phyloP scores from a whole-genome alignment of 768 basidiomycete genomes.

The Lentinula raphanica region DNA sequence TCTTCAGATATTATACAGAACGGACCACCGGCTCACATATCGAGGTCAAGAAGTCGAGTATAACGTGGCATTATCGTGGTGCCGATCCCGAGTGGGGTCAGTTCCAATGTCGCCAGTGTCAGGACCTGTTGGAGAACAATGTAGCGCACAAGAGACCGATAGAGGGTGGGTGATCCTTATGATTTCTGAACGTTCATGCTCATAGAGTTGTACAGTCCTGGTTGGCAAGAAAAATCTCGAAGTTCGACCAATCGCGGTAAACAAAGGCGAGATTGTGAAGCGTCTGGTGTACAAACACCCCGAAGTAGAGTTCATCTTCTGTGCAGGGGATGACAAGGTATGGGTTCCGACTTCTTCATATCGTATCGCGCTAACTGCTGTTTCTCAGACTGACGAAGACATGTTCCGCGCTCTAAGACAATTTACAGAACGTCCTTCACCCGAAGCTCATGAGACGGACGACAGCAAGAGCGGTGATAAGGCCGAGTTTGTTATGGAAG shows the following conservation, averaged over 20 bases:
- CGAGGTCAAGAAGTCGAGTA: conserved; percentile 94
- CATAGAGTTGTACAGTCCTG: conserved; percentile 49
- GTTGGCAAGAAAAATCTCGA: conserved; percentile 99
- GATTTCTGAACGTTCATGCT: not conserved
- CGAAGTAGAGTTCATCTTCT: conserved; percentile 93
- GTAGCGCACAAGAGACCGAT: conserved; percentile 90
- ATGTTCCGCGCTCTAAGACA: conserved; percentile 91
- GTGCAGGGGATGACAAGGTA: conserved; percentile 97
- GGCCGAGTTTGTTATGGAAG: conserved; percentile 39
- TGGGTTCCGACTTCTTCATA: not conserved
- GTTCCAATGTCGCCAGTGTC: conserved; percentile 96
- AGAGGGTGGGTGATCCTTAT: conserved; percentile 53
- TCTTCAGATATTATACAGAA: conserved; percentile 97
- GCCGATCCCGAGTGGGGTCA: conserved; percentile 94
- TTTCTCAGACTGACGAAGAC: conserved; percentile 85
- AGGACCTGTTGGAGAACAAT: conserved; percentile 93
- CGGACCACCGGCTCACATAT: conserved; percentile 94
- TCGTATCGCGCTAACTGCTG: conserved; percentile 3
- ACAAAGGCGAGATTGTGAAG: conserved; percentile 99
- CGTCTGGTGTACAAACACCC: conserved; percentile 89
- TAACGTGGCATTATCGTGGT: conserved; percentile 96
- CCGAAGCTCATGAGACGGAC: conserved; percentile 8
- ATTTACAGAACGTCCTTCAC: conserved; percentile 31
- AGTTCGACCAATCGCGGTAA: conserved; percentile 90
- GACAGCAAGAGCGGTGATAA: not conserved